Evolutionary conservation across 2,329 filamentous ascomycete species (phyloP), one percentile per base, ranked within the genome.

Genomic region (Aspergillus niger): DNA sequence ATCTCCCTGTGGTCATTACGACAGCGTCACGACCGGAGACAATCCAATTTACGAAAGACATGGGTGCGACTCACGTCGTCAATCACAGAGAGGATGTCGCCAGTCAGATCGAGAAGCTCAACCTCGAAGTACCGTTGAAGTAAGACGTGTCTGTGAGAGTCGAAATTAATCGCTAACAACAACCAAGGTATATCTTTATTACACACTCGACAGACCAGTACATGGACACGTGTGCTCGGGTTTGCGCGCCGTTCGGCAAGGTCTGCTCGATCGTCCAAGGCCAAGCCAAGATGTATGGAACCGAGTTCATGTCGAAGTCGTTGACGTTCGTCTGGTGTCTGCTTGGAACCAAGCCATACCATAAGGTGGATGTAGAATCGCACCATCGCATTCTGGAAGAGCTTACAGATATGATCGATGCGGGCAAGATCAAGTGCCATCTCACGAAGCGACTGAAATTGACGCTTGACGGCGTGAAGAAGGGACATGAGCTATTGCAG

Each of bases 211-310:
- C 78, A 3, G 75, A 77, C 50, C 72, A 77, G 54, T 82, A 82
- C 63, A 67, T 81, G 47, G 64, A 56, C 4, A 72, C 75, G 10
- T 70, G 75, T 3, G 74, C 72, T 2, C 71, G 75, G 24, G 69
- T 81, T n/a, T 73, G 74, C 41, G 76, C 74, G 15, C 78, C 79
- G 2, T 80, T 81, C 43, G 78, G 77, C 8, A 81, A 80, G 64
- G 74, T 80, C 6, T 80, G 77, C 70, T 78, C 74, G 11, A 80
- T 81, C 57, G 78, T 81, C 13, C 79, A 82, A 65, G 75, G 74
- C 7, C 64, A 74, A 48, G 74, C 79, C 28, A 74, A 74, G 24
- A 77, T 80, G 75, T 81, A 81, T 61, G 79, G 78, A 2, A 77
- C 78, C 2, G 72, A 79, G 66, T 80, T 79, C 67, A 79, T 81